Evolutionary conservation across 306 rosid genomes (phyloP), one percentile per base, ranked within the genome.

Genomic region (Inga leiocalycina): DNA sequence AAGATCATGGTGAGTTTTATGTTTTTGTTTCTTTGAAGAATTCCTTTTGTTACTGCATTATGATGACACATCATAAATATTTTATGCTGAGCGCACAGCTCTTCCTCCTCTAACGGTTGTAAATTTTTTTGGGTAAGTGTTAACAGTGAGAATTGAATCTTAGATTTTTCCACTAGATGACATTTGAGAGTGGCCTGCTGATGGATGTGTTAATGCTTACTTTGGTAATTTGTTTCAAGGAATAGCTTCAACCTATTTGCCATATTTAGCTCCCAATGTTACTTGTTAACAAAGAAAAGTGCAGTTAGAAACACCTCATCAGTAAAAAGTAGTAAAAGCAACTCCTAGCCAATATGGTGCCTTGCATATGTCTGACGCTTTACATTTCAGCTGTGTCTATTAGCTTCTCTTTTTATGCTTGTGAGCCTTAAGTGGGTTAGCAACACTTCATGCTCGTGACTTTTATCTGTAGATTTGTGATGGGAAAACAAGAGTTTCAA

Each of bases 1-100:
- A 97, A 89, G 90, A 84, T 51, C 88, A 92, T 49, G 99, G 99
- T 97, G 82, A 37, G 91, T 83, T 35, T 85, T 30, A 74, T 85
- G 68, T 54, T 61, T 52, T 48, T 0, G 15, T 6, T 49, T 66
- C 56, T 56, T 49, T 57, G 34, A 41, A 39, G 22, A 51, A 52
- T 22, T 74, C 44, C 46, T 73, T 79, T 51, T 51, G 24, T 51
- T 48, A 22, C 74, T 24, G 48, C 17, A 27, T 39, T 74, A 15
- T 41, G 75, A 43, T 41, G 30, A 71, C 43, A 32, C 77, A 71
- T 71, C 57, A 44, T 43, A 59, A 45, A 44, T 57, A 80, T 72
- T 75, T 65, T 51, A 22, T 37, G 48, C 43, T 72, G 27, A 78
- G 27, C 41, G 7, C 34, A 41, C 61, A 41, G 32, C 32, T 70